Evolutionary conservation across 257 asterid species (phyloP), one percentile per base, ranked within the genome.

Genomic region (Paulownia fortunei): DNA sequence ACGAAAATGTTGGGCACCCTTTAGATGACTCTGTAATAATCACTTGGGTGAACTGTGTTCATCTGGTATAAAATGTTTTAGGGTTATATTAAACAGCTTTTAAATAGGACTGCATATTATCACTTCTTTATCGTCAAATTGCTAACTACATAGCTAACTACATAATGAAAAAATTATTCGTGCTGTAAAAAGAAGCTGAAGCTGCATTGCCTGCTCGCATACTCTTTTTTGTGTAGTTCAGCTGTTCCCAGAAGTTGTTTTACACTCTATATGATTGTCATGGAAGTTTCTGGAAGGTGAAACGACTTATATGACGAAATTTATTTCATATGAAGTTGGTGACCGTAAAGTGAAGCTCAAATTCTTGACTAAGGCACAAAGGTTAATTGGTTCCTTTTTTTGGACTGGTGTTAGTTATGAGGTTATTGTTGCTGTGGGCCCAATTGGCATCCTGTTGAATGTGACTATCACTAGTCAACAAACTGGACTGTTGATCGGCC

Each of bases 381-480:
- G 32, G 36, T 63, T 54, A 54, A 54, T 21, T 72, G 24, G 8
- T 23, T 10, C 8, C 36, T 58, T 59, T 26, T 9, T 58, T 6
- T 36, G 42, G 51, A 8, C 51, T 71, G 34, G 47, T 52, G 51
- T 61, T 15, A 30, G 36, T 61, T 61, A 23, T 6, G 30, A 30
- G 68, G 42, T 60, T 56, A 60, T 27, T 8, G 42, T 49, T 47
- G 62, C 3, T 19, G 49, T 32, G 51, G 19, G 76, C 23, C 42
- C 49, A 36, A 72, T 54, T 72, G 42, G 18, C 36, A 34, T 71
- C 76, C 76, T 52, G 18, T 71, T 71, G 64, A 71, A 36, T 46
- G 60, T 46, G 74, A 24, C 24, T 27, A 23, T 21, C 7, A 56
- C 63, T 11, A 13, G 66, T 27, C 39, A n/a, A 12, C 19, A 16